Conservation (phyloP, 495 filamentous ascomycete genomes). For the Xylaria longipes region DNA sequence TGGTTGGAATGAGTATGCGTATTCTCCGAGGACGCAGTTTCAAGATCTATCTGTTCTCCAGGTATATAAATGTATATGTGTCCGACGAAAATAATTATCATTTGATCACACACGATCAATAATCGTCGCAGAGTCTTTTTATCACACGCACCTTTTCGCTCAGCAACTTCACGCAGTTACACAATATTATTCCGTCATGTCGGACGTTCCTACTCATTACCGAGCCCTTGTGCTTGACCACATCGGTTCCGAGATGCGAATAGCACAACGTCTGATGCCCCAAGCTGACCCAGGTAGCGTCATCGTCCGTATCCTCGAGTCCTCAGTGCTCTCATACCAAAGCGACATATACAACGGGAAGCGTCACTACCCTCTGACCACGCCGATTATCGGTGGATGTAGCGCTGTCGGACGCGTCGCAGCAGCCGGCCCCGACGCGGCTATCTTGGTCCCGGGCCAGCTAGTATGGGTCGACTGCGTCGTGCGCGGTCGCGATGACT, state of each 20-base stretch:
- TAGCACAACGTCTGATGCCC: constrained; percentile 37
- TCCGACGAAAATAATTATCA: not conserved
- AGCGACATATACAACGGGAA: constrained; percentile 37
- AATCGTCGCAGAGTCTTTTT: not conserved
- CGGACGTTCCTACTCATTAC: constrained; percentile 28
- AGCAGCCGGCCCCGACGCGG: constrained; percentile 11
- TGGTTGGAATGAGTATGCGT: not conserved
- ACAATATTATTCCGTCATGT: not conserved
- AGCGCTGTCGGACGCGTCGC: constrained; percentile 15
- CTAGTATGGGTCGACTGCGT: constrained; percentile 23
- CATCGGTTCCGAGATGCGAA: constrained; percentile 16
- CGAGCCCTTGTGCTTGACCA: constrained; percentile 31
- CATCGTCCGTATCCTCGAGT: constrained; percentile 39
- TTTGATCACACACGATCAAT: not conserved
- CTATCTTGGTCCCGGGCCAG: constrained; percentile 6
- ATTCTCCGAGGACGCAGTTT: not conserved
- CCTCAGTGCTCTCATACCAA: constrained; percentile 34
- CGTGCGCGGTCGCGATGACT: constrained; percentile 15
- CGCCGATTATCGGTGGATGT: constrained; percentile 13
- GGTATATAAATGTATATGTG: not conserved
- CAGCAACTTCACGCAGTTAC: not conserved
- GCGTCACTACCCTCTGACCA: constrained; percentile 29
- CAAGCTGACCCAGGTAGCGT: constrained; percentile 35
- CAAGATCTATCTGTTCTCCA: not conserved
- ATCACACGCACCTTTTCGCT: not conserved